Percentiles rank a stretch among this genome's conserved stretches.
These are phyloP conservation scores for Ustilago esculenta DNA, from an alignment of 1,284 basidiomycete species.

Conservation along the genomic window DNA sequence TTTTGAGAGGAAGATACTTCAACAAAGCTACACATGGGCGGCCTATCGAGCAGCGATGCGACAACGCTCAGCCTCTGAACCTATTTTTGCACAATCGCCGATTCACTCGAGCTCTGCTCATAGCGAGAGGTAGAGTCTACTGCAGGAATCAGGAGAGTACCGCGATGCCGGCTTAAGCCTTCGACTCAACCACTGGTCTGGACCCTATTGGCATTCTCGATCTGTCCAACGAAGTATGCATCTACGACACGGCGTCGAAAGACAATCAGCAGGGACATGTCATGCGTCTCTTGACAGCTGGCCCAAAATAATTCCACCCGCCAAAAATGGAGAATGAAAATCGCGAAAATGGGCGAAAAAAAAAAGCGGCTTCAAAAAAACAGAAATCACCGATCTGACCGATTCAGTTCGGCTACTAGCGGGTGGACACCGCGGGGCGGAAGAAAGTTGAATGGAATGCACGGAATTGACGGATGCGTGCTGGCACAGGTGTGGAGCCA, in stretches of 20 bases:
- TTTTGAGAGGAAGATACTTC: constrained; percentile 17
- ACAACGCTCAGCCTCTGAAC: neutral
- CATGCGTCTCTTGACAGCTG: constrained; percentile 2
- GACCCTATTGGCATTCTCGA: too few relatives aligned
- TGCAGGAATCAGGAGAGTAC: too few relatives aligned
- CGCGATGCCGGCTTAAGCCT: too few relatives aligned
- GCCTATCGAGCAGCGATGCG: too few relatives aligned
- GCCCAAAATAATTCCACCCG: too few relatives aligned
- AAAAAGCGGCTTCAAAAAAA: neutral
- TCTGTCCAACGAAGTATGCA: too few relatives aligned
- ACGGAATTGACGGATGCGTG: constrained; percentile 45
- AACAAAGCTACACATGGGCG: constrained; percentile 11
- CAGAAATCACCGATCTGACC: neutral
- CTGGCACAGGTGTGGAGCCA: too few relatives aligned
- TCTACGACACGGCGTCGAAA: too few relatives aligned
- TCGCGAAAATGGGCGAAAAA: neutral
- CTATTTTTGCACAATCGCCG: neutral
- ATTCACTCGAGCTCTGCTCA: neutral
- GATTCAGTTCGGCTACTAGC: constrained; percentile 13
- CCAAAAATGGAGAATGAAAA: neutral
- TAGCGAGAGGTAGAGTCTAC: constrained; percentile 1
- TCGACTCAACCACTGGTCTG: neutral
- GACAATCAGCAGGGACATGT: constrained; percentile 5
- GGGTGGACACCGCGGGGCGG: constrained; percentile 32
- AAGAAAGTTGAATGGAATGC: constrained; percentile 27